Evolutionary conservation across 331 rosid genomes (phyloP).

Genomic region (Spiraea crenata): DNA sequence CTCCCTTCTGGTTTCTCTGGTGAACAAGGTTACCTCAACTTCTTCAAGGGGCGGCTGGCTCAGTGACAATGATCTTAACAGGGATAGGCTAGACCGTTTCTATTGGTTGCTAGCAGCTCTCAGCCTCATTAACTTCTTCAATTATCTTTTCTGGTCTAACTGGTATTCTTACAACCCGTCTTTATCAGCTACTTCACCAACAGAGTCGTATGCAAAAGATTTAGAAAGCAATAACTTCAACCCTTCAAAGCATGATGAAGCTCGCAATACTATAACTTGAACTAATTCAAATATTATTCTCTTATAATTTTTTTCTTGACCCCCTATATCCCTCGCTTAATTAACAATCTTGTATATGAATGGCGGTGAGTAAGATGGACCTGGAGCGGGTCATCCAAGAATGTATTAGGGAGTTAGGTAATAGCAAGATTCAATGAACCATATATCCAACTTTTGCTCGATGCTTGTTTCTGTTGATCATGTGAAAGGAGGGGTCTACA

Average conservation of each 20-base stretch:
- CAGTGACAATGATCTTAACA: constrained; percentile 55
- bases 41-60: constrained; percentile 53
- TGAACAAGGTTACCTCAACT: constrained; percentile 45
- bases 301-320: neutral
- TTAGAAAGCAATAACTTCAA: constrained; percentile 18
- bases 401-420: constrained; percentile 9
- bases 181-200: constrained; percentile 14
- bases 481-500: constrained; percentile 3
- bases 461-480: constrained; percentile 4
- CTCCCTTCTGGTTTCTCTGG: constrained; percentile 54
- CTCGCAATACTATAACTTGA: constrained; percentile 1
- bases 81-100: constrained; percentile 48
- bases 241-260: constrained; percentile 22
- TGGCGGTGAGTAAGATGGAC: neutral
- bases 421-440: constrained; percentile 17
- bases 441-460: neutral
- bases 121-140: constrained; percentile 53
- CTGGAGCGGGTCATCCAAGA: neutral
- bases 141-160: constrained; percentile 53
- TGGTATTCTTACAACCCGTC: constrained; percentile 45
- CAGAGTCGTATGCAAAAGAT: constrained; percentile 16
- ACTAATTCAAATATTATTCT: neutral
- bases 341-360: neutral
- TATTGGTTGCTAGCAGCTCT: constrained; percentile 58
- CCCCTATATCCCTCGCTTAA: neutral